Conservation (phyloP, 2,329 filamentous ascomycete species). For the Stachybotrys echinatus region DNA sequence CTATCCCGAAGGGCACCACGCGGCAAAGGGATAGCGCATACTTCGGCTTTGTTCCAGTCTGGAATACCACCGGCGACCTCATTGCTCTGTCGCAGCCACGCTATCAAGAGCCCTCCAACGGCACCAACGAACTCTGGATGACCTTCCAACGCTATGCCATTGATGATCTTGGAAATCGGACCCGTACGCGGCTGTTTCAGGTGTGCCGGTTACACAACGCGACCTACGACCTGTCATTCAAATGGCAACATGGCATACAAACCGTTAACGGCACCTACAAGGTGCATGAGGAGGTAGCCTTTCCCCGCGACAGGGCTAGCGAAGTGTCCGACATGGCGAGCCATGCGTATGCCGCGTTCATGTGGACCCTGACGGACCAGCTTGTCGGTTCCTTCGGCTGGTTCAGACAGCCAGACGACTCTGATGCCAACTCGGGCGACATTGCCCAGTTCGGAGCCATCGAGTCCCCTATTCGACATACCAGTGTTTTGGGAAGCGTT, state of each 20-base stretch:
- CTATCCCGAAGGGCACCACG: slow-evolving; percentile 2
- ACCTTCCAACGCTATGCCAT: slow-evolving; percentile 3
- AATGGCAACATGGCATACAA: slow-evolving; percentile 4
- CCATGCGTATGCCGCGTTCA: slow-evolving; percentile 4
- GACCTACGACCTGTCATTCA: slow-evolving; percentile 1
- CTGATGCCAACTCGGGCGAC: not conserved
- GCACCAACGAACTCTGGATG: slow-evolving; percentile 5
- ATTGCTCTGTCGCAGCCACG: slow-evolving; percentile 3
- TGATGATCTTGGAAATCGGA: not conserved
- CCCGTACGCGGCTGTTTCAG: not conserved
- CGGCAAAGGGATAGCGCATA: slow-evolving; percentile 1
- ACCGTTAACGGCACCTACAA: slow-evolving; percentile 2
- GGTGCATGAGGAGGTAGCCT: slow-evolving; percentile 1
- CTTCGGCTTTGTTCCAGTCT: slow-evolving; percentile 4
- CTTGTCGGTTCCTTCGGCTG: slow-evolving; percentile 3
- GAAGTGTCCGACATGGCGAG: slow-evolving; percentile 2
- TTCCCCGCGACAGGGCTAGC: slow-evolving; percentile 1
- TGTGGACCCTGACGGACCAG: slow-evolving; percentile 5
- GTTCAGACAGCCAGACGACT: not conserved
- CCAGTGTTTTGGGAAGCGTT: slow-evolving; percentile 3
- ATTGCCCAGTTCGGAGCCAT: slow-evolving; percentile 1
- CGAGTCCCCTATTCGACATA: slow-evolving; percentile 1
- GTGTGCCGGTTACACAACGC: slow-evolving; percentile 5
- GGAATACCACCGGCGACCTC: not conserved
- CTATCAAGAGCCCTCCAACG: slow-evolving; percentile 2